These are phyloP conservation scores for Aspergillus calidoustus DNA, from an alignment of 2,329 filamentous ascomycete species.

Conservation along the genomic window DNA sequence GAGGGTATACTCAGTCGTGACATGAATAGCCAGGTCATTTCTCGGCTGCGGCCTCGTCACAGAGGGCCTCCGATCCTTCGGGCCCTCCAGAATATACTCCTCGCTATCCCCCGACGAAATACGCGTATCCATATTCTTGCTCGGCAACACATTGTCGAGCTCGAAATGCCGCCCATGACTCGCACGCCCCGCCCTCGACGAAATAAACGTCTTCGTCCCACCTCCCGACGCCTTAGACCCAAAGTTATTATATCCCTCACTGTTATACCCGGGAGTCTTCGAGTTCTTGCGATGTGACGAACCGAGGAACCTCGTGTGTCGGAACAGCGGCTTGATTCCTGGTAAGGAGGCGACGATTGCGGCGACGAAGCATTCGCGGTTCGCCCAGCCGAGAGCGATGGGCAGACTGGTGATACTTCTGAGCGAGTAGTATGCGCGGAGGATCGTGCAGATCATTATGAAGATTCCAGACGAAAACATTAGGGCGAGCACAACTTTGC, in stretches of 20 bases:
- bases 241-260: not conserved
- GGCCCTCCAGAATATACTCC: slow-evolving; percentile 15
- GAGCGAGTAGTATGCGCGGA: slow-evolving; percentile 30
- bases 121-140: not conserved
- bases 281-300: not conserved
- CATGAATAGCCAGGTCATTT: too few species aligned
- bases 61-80: too few species aligned
- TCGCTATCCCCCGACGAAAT: slow-evolving; percentile 19
- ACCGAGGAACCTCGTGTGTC: slow-evolving; percentile 16
- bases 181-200: slow-evolving; percentile 12
- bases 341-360: slow-evolving; percentile 25
- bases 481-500: slow-evolving; percentile 23
- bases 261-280: not conserved
- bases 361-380: slow-evolving; percentile 25
- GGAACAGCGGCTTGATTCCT: slow-evolving; percentile 25
- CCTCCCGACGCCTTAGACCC: not conserved
- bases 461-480: slow-evolving; percentile 28
- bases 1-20: too few species aligned
- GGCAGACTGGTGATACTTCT: slow-evolving; percentile 21
- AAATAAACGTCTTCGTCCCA: slow-evolving; percentile 7
- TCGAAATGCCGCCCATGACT: not conserved
- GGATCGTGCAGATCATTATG: slow-evolving; percentile 25
- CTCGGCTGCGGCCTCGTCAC: too few species aligned
- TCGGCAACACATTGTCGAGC: slow-evolving; percentile 8
- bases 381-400: slow-evolving; percentile 26